A percentile compares a stretch with the other conserved stretches of the same genome.
phyloP scores from a whole-genome alignment of 2,329 filamentous ascomycete species.

The Didymella glomerata region DNA sequence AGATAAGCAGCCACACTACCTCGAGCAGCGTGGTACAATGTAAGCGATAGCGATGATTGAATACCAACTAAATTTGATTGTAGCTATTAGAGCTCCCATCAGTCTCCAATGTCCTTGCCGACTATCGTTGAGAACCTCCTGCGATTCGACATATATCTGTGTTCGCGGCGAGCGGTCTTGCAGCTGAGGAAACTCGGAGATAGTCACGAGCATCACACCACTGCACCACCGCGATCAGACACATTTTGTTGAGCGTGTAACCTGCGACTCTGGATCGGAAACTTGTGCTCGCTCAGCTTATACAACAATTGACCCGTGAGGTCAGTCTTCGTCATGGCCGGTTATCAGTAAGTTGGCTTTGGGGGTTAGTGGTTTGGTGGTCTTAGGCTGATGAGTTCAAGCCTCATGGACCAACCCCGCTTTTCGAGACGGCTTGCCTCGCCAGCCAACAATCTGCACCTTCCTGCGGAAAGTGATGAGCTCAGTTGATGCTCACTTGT shows the following conservation, averaged over 20 bases:
- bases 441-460: background rate
- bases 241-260: constrained; percentile 14
- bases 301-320: background rate
- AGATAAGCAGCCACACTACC: background rate
- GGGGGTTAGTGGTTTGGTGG: background rate
- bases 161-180: background rate
- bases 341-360: background rate
- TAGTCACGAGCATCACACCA: constrained; percentile 26
- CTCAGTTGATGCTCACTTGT: background rate
- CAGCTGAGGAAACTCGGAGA: constrained; percentile 19
- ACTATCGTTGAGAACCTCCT: background rate
- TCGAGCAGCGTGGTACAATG: background rate
- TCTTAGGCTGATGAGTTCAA: constrained; percentile 1
- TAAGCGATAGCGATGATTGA: background rate
- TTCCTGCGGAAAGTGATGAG: background rate
- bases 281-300: background rate
- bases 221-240: constrained; percentile 15
- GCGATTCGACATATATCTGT: too few species aligned
- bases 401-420: constrained; percentile 3
- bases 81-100: too few species aligned
- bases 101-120: too few species aligned
- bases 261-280: background rate
- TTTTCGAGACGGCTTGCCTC: background rate
- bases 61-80: too few species aligned
- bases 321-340: background rate